phyloP scores from a whole-genome alignment of 1,139 yeast genomes.

The Wickerhamomyces sp. region DNA sequence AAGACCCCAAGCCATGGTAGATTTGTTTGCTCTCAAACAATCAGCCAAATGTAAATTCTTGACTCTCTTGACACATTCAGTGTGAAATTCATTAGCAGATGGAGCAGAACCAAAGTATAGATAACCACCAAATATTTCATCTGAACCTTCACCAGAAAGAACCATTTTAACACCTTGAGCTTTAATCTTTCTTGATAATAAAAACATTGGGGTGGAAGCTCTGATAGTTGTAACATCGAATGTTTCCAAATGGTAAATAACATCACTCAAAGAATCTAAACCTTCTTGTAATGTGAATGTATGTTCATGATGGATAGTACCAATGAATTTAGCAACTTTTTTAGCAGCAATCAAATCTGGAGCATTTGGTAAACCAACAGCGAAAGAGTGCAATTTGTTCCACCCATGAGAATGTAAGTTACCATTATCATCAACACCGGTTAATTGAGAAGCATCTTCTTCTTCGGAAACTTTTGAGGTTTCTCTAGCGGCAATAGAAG shows the following conservation, averaged over 20 bases:
- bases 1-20: conserved; percentile 99
- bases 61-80: conserved; percentile 91
- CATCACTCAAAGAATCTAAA: conserved; percentile 90
- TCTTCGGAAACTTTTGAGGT: conserved; percentile 72
- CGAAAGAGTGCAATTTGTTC: conserved; percentile 89
- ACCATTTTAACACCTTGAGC: conserved; percentile 99
- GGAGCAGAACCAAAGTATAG: conserved; percentile 97
- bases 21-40: conserved; percentile 97
- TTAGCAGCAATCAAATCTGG: conserved; percentile 97
- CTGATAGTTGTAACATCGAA: conserved; percentile 98
- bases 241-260: conserved; percentile 92
- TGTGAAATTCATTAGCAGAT: conserved; percentile 83
- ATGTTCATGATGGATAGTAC: conserved; percentile 96
- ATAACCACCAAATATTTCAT: conserved; percentile 98
- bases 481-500: conserved; percentile 95
- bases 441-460: conserved; percentile 51
- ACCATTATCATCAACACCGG: conserved; percentile 91
- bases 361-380: conserved; percentile 95
- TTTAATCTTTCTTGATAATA: conserved; percentile 91
- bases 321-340: conserved; percentile 92
- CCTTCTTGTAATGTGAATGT: conserved; percentile 96
- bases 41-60: conserved; percentile 96
- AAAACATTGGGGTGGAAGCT: conserved; percentile 98
- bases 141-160: conserved; percentile 97
- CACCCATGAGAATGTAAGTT: conserved; percentile 75